Evolutionary conservation across 2,329 filamentous ascomycete genomes (phyloP).

Genomic region (Fusarium sp.): DNA sequence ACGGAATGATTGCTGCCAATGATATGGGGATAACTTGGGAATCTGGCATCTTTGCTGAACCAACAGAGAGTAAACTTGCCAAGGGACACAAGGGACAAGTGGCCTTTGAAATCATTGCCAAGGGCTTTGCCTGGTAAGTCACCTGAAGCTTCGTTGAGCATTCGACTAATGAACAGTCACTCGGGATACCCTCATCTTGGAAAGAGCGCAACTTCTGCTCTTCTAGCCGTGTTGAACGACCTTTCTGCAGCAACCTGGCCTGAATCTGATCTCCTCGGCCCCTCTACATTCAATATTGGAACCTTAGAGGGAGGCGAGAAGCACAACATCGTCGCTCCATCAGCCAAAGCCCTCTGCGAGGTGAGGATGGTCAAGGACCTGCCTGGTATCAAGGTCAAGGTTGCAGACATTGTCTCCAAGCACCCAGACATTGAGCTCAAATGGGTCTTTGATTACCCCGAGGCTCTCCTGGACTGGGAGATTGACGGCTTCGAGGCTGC

Average conservation of each 20-base stretch:
- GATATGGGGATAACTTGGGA: conserved; percentile 64
- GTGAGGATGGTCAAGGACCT: conserved; percentile 53
- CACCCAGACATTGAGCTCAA: conserved; percentile 50
- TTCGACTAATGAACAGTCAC: conserved; percentile 39
- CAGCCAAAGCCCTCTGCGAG: conserved; percentile 53
- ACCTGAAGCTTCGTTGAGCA: background rate
- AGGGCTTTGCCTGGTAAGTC: conserved; percentile 63
- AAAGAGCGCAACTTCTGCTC: conserved; percentile 21
- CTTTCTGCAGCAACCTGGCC: conserved; percentile 47
- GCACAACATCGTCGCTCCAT: conserved; percentile 54
- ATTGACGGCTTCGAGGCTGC: conserved; percentile 52
- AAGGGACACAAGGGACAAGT: conserved; percentile 78
- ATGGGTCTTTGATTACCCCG: conserved; percentile 52
- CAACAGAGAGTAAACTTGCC: conserved; percentile 77
- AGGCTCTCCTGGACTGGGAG: conserved; percentile 53
- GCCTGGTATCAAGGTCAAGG: conserved; percentile 47
- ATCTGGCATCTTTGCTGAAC: conserved; percentile 78
- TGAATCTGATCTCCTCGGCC: conserved; percentile 51
- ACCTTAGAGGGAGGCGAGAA: conserved; percentile 53
- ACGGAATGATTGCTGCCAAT: conserved; percentile 70
- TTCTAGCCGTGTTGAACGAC: conserved; percentile 30
- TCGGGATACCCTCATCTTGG: conserved; percentile 36
- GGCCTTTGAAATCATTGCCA: conserved; percentile 67
- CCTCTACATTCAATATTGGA: conserved; percentile 55
- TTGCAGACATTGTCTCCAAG: conserved; percentile 47